These are phyloP conservation scores for Pyricularia pennisetigena DNA, from an alignment of 2,329 filamentous ascomycete species.

Conservation along the genomic window DNA sequence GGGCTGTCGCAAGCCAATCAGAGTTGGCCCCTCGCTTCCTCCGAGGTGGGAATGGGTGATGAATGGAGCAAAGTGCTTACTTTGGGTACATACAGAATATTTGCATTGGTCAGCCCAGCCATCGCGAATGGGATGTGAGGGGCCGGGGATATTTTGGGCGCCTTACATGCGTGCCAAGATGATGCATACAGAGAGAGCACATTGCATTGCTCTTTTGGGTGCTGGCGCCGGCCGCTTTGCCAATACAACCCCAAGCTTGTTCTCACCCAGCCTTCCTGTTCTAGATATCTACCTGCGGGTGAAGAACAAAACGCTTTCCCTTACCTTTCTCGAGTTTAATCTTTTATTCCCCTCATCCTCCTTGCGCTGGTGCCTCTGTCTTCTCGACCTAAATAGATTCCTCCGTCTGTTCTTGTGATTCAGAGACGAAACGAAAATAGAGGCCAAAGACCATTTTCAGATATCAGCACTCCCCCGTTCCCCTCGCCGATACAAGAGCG, in stretches of 20 bases:
- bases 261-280: neutral
- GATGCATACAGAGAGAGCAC: neutral
- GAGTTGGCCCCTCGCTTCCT: neutral
- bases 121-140: neutral
- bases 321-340: neutral
- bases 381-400: neutral
- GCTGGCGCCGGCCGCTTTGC: neutral
- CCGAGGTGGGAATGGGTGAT: neutral
- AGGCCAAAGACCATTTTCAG: neutral
- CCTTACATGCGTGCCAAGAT: conserved; percentile 6
- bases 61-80: neutral
- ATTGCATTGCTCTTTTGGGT: neutral
- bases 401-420: neutral
- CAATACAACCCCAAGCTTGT: neutral
- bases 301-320: neutral
- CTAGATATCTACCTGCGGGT: neutral
- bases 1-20: neutral
- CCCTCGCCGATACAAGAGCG: neutral
- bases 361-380: too few relatives aligned
- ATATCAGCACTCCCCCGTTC: neutral
- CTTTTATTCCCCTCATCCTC: neutral
- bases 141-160: conserved; percentile 5
- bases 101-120: neutral
- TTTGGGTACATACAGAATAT: neutral
- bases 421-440: neutral